These are phyloP conservation scores for Stagonosporopsis chrysanthemi DNA, from an alignment of 2,329 filamentous ascomycete species.

Conservation along the genomic window DNA sequence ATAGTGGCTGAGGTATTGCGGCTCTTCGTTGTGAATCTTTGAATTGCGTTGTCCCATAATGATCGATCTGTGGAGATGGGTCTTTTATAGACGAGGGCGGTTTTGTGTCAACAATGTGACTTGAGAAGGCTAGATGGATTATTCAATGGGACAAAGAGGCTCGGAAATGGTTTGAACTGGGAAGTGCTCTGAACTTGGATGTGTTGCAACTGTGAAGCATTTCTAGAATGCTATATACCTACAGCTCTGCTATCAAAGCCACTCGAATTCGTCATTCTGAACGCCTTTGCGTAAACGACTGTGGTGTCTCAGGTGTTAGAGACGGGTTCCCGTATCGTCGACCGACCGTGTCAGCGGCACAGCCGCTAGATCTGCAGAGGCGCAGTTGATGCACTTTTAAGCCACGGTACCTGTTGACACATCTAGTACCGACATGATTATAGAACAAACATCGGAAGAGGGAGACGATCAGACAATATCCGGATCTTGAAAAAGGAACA, in stretches of 20 bases:
- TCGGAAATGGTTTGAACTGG: background rate
- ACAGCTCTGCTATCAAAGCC: background rate
- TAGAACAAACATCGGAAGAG: background rate
- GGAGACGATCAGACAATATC: too few relatives aligned
- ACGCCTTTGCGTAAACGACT: background rate
- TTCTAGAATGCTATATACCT: background rate
- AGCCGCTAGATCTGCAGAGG: slow-evolving; percentile 1
- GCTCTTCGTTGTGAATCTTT: slow-evolving; percentile 2
- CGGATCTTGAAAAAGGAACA: background rate
- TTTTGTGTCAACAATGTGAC: too few relatives aligned
- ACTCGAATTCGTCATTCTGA: background rate
- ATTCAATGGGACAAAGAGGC: too few relatives aligned
- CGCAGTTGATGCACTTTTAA: background rate
- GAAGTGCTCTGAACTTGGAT: background rate
- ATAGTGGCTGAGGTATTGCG: background rate
- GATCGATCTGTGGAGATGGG: background rate
- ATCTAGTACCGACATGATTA: background rate
- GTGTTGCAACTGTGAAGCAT: background rate
- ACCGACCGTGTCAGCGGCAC: slow-evolving; percentile 11
- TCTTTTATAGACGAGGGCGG: too few relatives aligned
- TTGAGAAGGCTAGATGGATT: too few relatives aligned
- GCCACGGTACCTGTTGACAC: background rate
- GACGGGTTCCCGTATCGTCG: background rate
- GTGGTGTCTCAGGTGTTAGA: background rate
- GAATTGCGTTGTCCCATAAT: slow-evolving; percentile 7